Evolutionary conservation across 164 flowering plant species (phyloP).

Genomic region (Pachysandra terminalis): DNA sequence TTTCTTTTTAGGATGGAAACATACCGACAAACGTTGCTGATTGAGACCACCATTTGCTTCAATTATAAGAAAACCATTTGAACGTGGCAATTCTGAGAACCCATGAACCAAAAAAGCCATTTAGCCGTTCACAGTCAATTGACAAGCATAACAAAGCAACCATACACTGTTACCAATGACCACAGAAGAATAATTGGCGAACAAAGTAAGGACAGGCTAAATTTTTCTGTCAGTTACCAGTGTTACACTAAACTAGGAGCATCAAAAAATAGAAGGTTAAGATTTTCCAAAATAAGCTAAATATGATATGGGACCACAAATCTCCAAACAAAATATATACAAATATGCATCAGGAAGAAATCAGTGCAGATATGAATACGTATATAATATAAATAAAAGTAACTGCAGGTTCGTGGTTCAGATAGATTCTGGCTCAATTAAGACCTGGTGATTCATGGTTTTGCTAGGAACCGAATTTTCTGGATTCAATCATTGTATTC

Average conservation of each 20-base stretch:
- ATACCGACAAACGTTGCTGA: conserved; percentile 92
- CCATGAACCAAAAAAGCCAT: conserved; percentile 14
- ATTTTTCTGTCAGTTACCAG: no score
- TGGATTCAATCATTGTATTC: not conserved
- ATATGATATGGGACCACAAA: no score
- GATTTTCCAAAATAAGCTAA: no score
- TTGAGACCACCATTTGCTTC: conserved; percentile 98
- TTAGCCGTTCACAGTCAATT: conserved; percentile 1
- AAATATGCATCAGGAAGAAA: no score
- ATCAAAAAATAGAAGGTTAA: no score
- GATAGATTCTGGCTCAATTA: not conserved
- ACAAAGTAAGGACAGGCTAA: not conserved
- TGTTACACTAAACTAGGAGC: no score
- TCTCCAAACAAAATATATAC: not conserved
- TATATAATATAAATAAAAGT: not conserved
- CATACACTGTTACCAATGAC: not conserved
- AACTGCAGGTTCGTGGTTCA: not conserved
- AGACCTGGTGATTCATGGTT: not conserved
- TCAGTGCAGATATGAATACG: not conserved
- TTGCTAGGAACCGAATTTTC: not conserved
- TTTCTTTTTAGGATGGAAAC: conserved; percentile 17
- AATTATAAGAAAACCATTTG: conserved; percentile 86
- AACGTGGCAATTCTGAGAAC: conserved; percentile 41
- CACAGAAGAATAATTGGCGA: not conserved
- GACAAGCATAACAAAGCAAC: not conserved